These are phyloP conservation scores for Crepidotus variabilis DNA, from an alignment of 768 basidiomycete species.

Conservation along the genomic window DNA sequence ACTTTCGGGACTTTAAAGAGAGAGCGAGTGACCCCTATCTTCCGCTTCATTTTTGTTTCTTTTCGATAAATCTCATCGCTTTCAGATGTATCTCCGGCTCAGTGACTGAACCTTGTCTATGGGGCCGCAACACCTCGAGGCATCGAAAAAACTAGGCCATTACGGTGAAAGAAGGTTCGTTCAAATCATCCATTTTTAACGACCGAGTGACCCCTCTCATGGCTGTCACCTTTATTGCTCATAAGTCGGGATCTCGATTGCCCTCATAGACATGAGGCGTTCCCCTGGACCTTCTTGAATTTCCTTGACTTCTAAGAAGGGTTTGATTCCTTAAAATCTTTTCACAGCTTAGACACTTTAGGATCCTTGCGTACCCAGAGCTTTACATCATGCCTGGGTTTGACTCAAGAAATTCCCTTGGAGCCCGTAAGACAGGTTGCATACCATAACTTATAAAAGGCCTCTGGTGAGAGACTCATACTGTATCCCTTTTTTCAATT, in stretches of 20 bases:
- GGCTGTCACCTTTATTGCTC: not conserved
- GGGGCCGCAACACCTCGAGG: not conserved
- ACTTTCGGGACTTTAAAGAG: not conserved
- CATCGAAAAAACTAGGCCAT: not conserved
- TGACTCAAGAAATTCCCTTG: not conserved
- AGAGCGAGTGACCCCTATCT: not conserved
- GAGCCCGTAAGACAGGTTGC: not conserved
- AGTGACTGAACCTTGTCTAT: not conserved
- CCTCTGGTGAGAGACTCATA: not conserved
- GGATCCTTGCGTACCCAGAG: not conserved
- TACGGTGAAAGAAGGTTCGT: not conserved
- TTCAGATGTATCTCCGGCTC: not conserved
- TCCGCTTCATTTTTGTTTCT: not conserved
- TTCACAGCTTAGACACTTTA: not conserved
- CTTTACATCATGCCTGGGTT: not conserved
- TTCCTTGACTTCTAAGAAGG: not conserved
- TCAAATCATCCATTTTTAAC: not conserved
- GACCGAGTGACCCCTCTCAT: not conserved
- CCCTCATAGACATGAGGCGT: not conserved
- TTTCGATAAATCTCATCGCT: not conserved
- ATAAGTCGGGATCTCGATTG: not conserved
- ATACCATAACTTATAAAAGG: not conserved
- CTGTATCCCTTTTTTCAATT: not conserved
- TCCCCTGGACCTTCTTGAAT: not conserved
- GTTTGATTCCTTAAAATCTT: not conserved